These are phyloP conservation scores for Podaxis sp. DNA, from an alignment of 768 basidiomycete species.

Conservation along the genomic window DNA sequence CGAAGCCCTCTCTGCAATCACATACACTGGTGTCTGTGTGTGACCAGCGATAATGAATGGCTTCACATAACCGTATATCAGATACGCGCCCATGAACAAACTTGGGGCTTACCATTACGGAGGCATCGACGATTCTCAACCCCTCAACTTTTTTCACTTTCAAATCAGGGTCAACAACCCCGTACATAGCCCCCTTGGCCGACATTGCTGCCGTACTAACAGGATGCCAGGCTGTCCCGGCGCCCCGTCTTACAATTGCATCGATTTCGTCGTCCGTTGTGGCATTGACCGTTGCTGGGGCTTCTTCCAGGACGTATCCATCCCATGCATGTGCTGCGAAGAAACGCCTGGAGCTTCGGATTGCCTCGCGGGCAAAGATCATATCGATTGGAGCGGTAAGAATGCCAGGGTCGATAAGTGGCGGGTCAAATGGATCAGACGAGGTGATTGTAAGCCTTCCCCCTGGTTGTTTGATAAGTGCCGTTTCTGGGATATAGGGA, in stretches of 20 bases:
- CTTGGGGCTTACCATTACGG: conserved; percentile 28
- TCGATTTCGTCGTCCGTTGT: conserved; percentile 18
- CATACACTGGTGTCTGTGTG: conserved; percentile 11
- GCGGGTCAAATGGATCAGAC: conserved; percentile 16
- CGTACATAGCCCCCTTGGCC: conserved; percentile 21
- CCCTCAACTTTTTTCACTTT: too few species aligned
- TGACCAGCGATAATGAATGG: conserved; percentile 10
- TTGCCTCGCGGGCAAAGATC: conserved; percentile 19
- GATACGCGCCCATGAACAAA: background rate
- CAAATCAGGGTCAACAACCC: conserved; percentile 37
- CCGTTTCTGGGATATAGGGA: background rate
- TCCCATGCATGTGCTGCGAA: conserved; percentile 21
- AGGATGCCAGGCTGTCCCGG: conserved; percentile 28
- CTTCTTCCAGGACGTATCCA: conserved; percentile 16
- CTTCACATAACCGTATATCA: conserved; percentile 19
- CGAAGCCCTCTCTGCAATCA: conserved; percentile 13
- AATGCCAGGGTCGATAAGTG: conserved; percentile 13
- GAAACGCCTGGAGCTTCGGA: conserved; percentile 21
- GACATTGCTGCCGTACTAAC: conserved; percentile 33
- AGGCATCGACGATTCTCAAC: conserved; percentile 25
- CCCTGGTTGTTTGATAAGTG: background rate
- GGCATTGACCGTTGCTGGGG: conserved; percentile 1
- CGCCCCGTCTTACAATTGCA: background rate
- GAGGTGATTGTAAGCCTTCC: conserved; percentile 18
- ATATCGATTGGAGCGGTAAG: conserved; percentile 20